Evolutionary conservation across 1,139 yeast genomes (phyloP).

Genomic region (Candida sp.): DNA sequence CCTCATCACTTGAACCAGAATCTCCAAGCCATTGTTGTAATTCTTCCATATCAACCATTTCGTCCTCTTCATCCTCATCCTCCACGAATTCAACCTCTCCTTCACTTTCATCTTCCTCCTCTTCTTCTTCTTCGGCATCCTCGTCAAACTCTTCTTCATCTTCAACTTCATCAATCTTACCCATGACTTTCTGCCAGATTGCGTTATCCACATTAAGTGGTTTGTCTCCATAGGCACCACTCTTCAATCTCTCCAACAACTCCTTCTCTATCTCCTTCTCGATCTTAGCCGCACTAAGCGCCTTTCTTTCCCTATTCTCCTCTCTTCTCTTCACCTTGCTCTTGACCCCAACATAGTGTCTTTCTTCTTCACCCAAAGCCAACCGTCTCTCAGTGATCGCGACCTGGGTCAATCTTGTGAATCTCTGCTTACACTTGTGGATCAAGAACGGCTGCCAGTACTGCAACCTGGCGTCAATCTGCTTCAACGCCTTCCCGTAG

Average conservation of each 20-base stretch:
- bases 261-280: slow-evolving; percentile 98
- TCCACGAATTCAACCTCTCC: slow-evolving; percentile 88
- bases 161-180: slow-evolving; percentile 63
- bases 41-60: slow-evolving; percentile 90
- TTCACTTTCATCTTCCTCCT: slow-evolving; percentile 57
- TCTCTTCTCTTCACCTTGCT: slow-evolving; percentile 96
- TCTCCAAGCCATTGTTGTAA: slow-evolving; percentile 89
- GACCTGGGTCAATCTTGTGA: slow-evolving; percentile 93
- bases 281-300: slow-evolving; percentile 94
- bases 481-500: slow-evolving; percentile 84
- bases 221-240: slow-evolving; percentile 98
- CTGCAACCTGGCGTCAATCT: slow-evolving; percentile 82
- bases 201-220: slow-evolving; percentile 96
- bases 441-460: slow-evolving; percentile 94
- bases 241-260: slow-evolving; percentile 88
- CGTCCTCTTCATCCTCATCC: slow-evolving; percentile 81
- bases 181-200: slow-evolving; percentile 94
- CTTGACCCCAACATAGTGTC: slow-evolving; percentile 90
- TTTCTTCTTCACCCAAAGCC: slow-evolving; percentile 89
- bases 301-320: slow-evolving; percentile 93
- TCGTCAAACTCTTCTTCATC: slow-evolving; percentile 62
- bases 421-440: slow-evolving; percentile 94
- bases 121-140: slow-evolving; percentile 32
- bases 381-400: slow-evolving; percentile 96
- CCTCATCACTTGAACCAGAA: slow-evolving; percentile 47